Evolutionary conservation across 371 early-diverging fungal genomes (phyloP), one percentile per base, ranked within the genome.

Genomic region (Amoeboaphelidium protococcarum): DNA sequence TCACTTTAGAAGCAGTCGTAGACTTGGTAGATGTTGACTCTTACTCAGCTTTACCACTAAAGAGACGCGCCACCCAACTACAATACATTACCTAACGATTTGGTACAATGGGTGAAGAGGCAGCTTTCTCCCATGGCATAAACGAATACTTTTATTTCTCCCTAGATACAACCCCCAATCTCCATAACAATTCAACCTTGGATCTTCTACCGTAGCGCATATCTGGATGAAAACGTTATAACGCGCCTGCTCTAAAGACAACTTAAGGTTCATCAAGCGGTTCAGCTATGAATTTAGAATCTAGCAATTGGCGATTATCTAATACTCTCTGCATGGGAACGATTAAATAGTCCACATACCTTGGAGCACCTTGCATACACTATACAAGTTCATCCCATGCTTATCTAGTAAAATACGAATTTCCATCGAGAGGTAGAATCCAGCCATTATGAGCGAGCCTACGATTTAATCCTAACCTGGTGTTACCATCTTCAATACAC

Each of bases 121-220:
- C 12, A 13, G 12, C 27, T 10, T 21, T 27, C 21, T 21, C 75
- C 76, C 73, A 74, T 12, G 74, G 72, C 12, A n/a, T n/a, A n/a
- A n/a, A n/a, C n/a, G n/a, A 68, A 46, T 68, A 75, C 24, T 71
- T 65, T 6, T 67, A 69, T 54, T 72, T 69, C 44, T 73, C 60
- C 10, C 66, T 63, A 25, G 70, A 69, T 47, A 70, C 49, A 21
- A 73, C 73, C 4, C 76, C 76, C 21, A 76, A 50, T 43, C 72
- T 57, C 73, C 74, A 73, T 21, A 76, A 50, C 26, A 76, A 48
- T 46, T 76, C 76, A 26, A 54, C 71, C 68, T 76, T 76, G 52
- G 74, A 73, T 47, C 76, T 66, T 23, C 76, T 61, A 13, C 76
- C 76, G 49, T 76, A 76, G 21, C 76, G 60, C 75, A 76, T 74